These are phyloP conservation scores for Phyllosticta capitalensis DNA, from an alignment of 2,329 filamentous ascomycete species.

Conservation along the genomic window DNA sequence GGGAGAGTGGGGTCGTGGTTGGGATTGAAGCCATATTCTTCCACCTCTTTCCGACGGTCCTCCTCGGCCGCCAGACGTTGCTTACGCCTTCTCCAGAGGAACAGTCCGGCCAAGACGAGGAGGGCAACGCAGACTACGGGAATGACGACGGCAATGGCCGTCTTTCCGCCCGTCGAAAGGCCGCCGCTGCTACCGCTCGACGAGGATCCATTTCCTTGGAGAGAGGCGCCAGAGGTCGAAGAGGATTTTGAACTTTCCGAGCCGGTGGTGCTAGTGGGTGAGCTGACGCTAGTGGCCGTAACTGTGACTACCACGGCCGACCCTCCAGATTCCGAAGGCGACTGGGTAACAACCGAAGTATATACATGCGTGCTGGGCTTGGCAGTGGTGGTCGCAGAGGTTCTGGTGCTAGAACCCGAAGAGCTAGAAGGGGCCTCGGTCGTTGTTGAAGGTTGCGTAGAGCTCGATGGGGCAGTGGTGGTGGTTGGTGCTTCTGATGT, in stretches of 20 bases:
- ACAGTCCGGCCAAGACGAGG: conserved; percentile 65
- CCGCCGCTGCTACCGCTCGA: conserved; percentile 25
- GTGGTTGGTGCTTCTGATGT: neutral
- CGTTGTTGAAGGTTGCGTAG: neutral
- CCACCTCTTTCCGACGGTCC: conserved; percentile 85
- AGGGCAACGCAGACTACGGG: conserved; percentile 82
- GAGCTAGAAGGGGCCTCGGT: neutral
- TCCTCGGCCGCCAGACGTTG: conserved; percentile 77
- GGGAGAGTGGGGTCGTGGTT: conserved; percentile 82
- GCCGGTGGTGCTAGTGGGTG: conserved; percentile 5
- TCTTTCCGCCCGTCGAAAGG: conserved; percentile 57
- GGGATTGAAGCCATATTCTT: conserved; percentile 97
- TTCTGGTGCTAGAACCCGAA: neutral
- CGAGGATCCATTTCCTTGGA: neutral
- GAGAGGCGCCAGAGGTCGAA: neutral
- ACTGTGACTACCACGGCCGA: conserved; percentile 5
- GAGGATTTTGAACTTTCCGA: neutral
- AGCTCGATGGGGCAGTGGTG: neutral
- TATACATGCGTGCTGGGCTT: conserved; percentile 7
- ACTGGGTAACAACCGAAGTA: conserved; percentile 9
- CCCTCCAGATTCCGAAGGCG: neutral
- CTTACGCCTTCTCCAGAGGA: conserved; percentile 84
- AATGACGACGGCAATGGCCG: conserved; percentile 87
- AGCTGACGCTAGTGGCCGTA: conserved; percentile 2
- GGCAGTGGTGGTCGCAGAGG: neutral